Conservation (phyloP, 768 basidiomycete species). For the Boletus insuetus region DNA sequence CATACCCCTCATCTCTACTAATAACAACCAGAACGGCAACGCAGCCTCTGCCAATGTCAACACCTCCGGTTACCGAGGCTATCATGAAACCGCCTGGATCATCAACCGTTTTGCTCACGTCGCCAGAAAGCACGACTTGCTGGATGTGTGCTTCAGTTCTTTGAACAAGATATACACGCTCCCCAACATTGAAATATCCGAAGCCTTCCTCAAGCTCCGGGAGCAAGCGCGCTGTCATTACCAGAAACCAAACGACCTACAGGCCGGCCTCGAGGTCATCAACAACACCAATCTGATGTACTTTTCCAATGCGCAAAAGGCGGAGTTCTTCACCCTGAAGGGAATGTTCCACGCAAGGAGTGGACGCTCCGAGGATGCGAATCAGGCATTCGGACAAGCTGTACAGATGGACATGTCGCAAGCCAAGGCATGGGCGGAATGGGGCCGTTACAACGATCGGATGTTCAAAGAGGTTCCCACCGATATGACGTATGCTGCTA, state of each 20-base stretch:
- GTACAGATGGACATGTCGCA: conserved; percentile 94
- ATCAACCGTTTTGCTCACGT: conserved; percentile 99
- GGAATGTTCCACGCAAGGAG: conserved; percentile 96
- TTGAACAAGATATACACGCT: conserved; percentile 97
- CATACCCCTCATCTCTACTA: conserved; percentile 77
- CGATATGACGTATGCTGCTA: conserved; percentile 75
- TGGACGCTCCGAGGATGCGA: conserved; percentile 84
- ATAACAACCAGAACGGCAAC: conserved; percentile 49
- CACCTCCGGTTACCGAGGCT: conserved; percentile 92
- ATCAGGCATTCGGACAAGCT: conserved; percentile 88
- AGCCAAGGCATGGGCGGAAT: conserved; percentile 98
- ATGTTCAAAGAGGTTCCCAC: conserved; percentile 85
- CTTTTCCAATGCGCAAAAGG: conserved; percentile 92
- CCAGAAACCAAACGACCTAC: conserved; percentile 89
- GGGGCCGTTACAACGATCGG: conserved; percentile 92
- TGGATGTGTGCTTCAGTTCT: conserved; percentile 93
- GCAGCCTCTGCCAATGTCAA: conserved; percentile 58
- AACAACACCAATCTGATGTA: conserved; percentile 99
- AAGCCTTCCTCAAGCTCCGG: conserved; percentile 97
- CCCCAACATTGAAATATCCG: conserved; percentile 99
- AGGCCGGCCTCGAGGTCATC: conserved; percentile 95
- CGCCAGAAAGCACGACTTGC: conserved; percentile 92
- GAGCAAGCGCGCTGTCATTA: conserved; percentile 99
- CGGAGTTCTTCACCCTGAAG: conserved; percentile 97
- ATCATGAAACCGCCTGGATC: conserved; percentile 99